A percentile compares a stretch with the other conserved stretches of the same genome.
Conservation (phyloP, 2,329 filamentous ascomycete genomes). For the Colletotrichum lindemuthianum region DNA sequence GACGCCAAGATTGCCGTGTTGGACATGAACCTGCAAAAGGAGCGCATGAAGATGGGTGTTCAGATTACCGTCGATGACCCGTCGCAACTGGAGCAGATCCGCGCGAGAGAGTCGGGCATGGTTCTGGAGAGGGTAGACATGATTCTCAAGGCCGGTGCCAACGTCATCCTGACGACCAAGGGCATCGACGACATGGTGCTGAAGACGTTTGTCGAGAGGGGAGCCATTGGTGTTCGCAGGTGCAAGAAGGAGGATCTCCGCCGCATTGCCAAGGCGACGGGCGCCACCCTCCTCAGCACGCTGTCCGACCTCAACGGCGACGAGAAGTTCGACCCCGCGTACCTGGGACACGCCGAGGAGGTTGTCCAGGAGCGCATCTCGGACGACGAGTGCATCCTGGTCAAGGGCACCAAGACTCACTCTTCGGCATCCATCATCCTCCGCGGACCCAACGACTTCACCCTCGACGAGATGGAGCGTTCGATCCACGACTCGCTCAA, state of each 20-base stretch:
- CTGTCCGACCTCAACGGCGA: constrained; percentile 97
- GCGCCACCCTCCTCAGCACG: constrained; percentile 90
- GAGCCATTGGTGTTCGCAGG: constrained; percentile 93
- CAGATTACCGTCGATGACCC: constrained; percentile 99
- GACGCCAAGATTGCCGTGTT: constrained; percentile 97
- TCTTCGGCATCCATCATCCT: constrained; percentile 96
- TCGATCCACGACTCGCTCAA: constrained; percentile 97
- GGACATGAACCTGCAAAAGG: constrained; percentile 99
- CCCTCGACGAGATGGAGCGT: constrained; percentile 98
- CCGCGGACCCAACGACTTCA: constrained; percentile 94
- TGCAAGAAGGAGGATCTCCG: constrained; percentile 99
- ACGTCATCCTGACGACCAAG: constrained; percentile 96
- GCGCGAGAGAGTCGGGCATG: constrained; percentile 91
- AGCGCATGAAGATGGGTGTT: constrained; percentile 98
- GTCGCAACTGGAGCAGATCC: constrained; percentile 96
- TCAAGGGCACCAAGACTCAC: constrained; percentile 95
- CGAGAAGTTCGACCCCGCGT: constrained; percentile 92
- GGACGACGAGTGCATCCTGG: constrained; percentile 96
- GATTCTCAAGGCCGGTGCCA: constrained; percentile 97
- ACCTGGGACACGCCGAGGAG: constrained; percentile 91
- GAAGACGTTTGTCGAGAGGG: constrained; percentile 93
- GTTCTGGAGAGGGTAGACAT: constrained; percentile 94
- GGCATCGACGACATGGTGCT: constrained; percentile 96
- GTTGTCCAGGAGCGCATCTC: constrained; percentile 98
- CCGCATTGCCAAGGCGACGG: constrained; percentile 94